Evolutionary conservation across 306 rosid genomes (phyloP).

Genomic region (Dalbergia cultrata): DNA sequence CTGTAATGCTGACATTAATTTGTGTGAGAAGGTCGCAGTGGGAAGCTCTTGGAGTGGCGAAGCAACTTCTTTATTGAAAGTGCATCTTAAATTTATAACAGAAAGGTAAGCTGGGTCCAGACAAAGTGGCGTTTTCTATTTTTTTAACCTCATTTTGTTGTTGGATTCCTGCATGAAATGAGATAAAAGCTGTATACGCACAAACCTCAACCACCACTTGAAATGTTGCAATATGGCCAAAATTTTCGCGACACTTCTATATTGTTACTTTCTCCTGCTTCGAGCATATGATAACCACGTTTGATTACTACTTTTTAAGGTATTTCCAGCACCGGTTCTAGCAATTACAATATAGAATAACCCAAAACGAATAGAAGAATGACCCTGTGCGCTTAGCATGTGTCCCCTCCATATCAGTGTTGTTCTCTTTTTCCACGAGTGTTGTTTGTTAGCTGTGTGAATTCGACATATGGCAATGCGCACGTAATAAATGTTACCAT

Average conservation of each 20-base stretch:
- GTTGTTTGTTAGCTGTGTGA: no score
- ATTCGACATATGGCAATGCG: no score
- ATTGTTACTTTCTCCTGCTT: constrained; percentile 4
- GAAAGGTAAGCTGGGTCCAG: constrained; percentile 21
- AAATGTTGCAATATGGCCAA: constrained; percentile 18
- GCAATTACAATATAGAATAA: constrained; percentile 21
- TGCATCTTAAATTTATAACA: constrained; percentile 20
- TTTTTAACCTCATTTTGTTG: constrained; percentile 13
- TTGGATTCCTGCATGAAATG: constrained; percentile 32
- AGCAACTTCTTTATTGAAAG: constrained; percentile 29
- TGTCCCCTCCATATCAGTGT: not conserved
- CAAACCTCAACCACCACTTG: constrained; percentile 8
- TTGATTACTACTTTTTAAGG: constrained; percentile 7
- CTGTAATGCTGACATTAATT: constrained; percentile 23
- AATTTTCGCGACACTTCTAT: not conserved
- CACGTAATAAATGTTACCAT: no score
- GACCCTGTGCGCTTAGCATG: constrained; percentile 27
- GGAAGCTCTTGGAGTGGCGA: constrained; percentile 44
- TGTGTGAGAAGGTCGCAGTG: constrained; percentile 32
- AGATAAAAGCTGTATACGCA: constrained; percentile 16
- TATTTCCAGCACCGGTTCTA: not conserved
- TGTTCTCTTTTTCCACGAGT: not conserved
- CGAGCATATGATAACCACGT: constrained; percentile 40
- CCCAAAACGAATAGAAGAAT: constrained; percentile 15
- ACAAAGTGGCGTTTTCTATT: constrained; percentile 6